Conservation (phyloP, 2,329 filamentous ascomycete species). For the Colletotrichum orbiculare region DNA sequence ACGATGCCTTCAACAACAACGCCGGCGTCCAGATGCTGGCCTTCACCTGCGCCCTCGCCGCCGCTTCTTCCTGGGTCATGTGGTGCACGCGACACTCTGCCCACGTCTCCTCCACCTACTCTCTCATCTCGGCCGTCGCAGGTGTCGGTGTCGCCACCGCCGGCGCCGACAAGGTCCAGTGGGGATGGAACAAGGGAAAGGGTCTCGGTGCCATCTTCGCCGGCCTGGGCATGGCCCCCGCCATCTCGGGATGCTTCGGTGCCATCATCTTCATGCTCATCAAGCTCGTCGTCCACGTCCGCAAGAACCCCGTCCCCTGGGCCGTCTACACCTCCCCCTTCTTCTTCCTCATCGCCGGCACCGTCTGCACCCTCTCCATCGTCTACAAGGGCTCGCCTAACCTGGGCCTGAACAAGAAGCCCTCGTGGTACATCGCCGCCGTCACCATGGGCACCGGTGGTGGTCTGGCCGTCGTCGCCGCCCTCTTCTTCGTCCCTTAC, state of each 20-base stretch:
- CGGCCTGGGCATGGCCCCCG: slow-evolving; percentile 76
- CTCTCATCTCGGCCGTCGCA: slow-evolving; percentile 74
- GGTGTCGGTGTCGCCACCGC: slow-evolving; percentile 76
- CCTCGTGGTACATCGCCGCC: slow-evolving; percentile 72
- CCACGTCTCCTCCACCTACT: slow-evolving; percentile 80
- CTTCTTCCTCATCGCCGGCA: slow-evolving; percentile 81
- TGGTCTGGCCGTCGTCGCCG: slow-evolving; percentile 68
- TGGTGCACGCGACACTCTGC: slow-evolving; percentile 81
- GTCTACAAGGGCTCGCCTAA: slow-evolving; percentile 84
- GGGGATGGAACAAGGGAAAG: slow-evolving; percentile 76
- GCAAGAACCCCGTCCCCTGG: slow-evolving; percentile 77
- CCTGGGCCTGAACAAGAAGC: slow-evolving; percentile 73
- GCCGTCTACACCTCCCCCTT: slow-evolving; percentile 79
- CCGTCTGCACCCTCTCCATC: slow-evolving; percentile 79
- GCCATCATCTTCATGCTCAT: slow-evolving; percentile 78
- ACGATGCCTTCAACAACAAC: slow-evolving; percentile 66
- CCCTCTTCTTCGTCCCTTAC: slow-evolving; percentile 79
- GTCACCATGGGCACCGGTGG: slow-evolving; percentile 74
- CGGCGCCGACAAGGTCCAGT: slow-evolving; percentile 70
- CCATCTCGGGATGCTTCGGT: slow-evolving; percentile 72
- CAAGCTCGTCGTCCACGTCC: slow-evolving; percentile 76
- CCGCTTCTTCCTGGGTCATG: slow-evolving; percentile 79
- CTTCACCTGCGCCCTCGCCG: slow-evolving; percentile 72
- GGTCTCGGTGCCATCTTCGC: slow-evolving; percentile 79
- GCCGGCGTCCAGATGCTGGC: slow-evolving; percentile 76